phyloP scores from a whole-genome alignment of 2,329 filamentous ascomycete genomes.

The Aspergillus melleus region DNA sequence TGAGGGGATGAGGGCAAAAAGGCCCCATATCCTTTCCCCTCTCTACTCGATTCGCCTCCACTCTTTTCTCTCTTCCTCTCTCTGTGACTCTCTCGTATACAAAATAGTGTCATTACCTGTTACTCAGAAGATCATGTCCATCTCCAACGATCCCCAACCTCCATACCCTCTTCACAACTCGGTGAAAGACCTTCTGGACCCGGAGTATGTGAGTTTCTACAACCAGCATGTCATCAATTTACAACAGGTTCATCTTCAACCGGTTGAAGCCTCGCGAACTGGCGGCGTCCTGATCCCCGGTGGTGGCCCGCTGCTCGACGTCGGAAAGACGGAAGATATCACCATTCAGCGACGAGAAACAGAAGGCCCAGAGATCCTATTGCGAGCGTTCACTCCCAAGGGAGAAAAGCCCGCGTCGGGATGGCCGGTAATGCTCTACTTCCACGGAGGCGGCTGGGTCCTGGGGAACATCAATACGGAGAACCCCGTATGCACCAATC shows the following conservation, averaged over 20 bases:
- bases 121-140: slow-evolving; percentile 15
- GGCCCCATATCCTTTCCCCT: background rate
- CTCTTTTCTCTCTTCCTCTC: background rate
- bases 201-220: slow-evolving; percentile 56
- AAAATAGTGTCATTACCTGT: background rate
- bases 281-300: slow-evolving; percentile 56
- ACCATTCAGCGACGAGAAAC: slow-evolving; percentile 46
- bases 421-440: slow-evolving; percentile 59
- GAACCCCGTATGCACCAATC: slow-evolving; percentile 57
- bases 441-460: slow-evolving; percentile 62
- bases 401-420: slow-evolving; percentile 46
- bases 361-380: slow-evolving; percentile 48
- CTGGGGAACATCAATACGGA: slow-evolving; percentile 59
- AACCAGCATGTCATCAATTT: slow-evolving; percentile 52
- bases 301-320: slow-evolving; percentile 50
- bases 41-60: background rate
- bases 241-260: slow-evolving; percentile 57
- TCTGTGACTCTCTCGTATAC: background rate
- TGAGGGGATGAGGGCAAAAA: background rate
- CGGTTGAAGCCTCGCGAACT: slow-evolving; percentile 52
- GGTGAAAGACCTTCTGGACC: slow-evolving; percentile 47
- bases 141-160: slow-evolving; percentile 27
- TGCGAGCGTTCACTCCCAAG: slow-evolving; percentile 54
- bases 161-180: slow-evolving; percentile 53
- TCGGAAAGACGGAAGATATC: slow-evolving; percentile 50